Evolutionary conservation across 495 filamentous ascomycete species (phyloP).

Genomic region (Thermothielavioides terrestris): DNA sequence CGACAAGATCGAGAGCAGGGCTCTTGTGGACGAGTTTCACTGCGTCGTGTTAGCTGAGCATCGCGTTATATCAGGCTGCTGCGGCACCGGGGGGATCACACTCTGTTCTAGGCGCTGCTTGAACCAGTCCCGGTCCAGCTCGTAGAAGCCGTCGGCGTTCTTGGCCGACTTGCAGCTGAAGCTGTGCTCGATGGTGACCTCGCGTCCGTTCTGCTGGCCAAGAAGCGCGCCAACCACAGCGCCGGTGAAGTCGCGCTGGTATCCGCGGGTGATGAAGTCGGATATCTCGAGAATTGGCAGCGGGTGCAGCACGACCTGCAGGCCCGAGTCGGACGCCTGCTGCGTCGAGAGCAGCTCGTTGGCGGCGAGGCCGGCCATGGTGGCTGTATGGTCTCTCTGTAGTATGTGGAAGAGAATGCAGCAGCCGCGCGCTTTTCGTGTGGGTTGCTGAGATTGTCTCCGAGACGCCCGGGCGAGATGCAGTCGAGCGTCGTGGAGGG

Average conservation of each 20-base stretch:
- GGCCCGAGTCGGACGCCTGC: slow-evolving; percentile 61
- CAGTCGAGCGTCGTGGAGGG: neutral
- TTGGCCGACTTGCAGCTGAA: slow-evolving; percentile 65
- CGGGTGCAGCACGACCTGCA: slow-evolving; percentile 82
- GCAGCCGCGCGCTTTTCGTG: too few relatives aligned
- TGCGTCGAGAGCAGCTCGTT: slow-evolving; percentile 38
- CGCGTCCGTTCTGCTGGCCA: slow-evolving; percentile 81
- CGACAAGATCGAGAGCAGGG: slow-evolving; percentile 77
- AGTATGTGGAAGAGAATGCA: too few relatives aligned
- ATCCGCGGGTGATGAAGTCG: slow-evolving; percentile 89
- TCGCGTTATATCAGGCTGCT: neutral
- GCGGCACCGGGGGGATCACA: slow-evolving; percentile 33
- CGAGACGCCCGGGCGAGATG: too few relatives aligned
- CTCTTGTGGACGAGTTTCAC: slow-evolving; percentile 84
- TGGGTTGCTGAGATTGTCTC: too few relatives aligned
- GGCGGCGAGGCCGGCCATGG: slow-evolving; percentile 14
- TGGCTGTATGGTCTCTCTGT: neutral
- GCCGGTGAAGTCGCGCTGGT: slow-evolving; percentile 59
- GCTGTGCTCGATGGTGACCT: slow-evolving; percentile 84
- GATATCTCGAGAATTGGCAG: slow-evolving; percentile 93
- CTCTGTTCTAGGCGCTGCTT: slow-evolving; percentile 72
- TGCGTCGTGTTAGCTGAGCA: slow-evolving; percentile 21
- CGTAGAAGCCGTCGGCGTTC: slow-evolving; percentile 41
- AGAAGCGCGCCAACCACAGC: slow-evolving; percentile 81
- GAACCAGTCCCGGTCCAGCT: slow-evolving; percentile 67